These are phyloP conservation scores for Phytophthora boehmeriae DNA, from an alignment of 352 stramenopile genomes.

Conservation along the genomic window DNA sequence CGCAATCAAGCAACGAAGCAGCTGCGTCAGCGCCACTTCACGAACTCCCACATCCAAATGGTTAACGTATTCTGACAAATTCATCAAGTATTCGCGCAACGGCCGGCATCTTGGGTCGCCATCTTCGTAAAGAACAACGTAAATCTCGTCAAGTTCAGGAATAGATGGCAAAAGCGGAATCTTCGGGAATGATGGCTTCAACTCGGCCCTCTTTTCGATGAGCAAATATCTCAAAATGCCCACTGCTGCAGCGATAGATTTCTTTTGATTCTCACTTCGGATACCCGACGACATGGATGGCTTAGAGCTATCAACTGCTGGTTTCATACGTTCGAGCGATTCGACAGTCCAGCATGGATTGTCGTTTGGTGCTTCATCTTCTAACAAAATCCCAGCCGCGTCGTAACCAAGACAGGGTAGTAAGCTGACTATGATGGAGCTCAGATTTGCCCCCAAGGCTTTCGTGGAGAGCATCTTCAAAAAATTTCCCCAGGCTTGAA, in stretches of 20 bases:
- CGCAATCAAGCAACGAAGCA: constrained; percentile 70
- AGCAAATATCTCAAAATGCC: constrained; percentile 73
- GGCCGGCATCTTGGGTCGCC: constrained; percentile 55
- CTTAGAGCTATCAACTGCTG: constrained; percentile 7
- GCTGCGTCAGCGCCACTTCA: constrained; percentile 74
- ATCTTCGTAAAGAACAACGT: constrained; percentile 57
- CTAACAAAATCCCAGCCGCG: constrained; percentile 42
- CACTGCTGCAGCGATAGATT: constrained; percentile 37
- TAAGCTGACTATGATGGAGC: constrained; percentile 88
- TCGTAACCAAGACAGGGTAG: constrained; percentile 72
- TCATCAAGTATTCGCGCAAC: constrained; percentile 58
- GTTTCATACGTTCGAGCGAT: constrained; percentile 29
- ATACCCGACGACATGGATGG: constrained; percentile 17
- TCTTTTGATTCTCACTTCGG: constrained; percentile 16
- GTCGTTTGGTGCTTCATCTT: constrained; percentile 28
- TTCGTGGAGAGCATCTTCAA: constrained; percentile 81
- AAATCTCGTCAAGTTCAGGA: constrained; percentile 71
- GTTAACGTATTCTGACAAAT: constrained; percentile 66
- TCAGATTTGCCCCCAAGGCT: constrained; percentile 82
- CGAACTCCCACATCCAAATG: constrained; percentile 83
- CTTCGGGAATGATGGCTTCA: constrained; percentile 66
- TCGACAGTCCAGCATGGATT: constrained; percentile 53
- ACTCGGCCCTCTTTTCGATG: constrained; percentile 63
- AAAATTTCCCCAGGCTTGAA: constrained; percentile 80
- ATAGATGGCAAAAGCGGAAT: constrained; percentile 75